Percentiles rank a stretch among this genome's conserved stretches.
Conservation (phyloP, 2,329 filamentous ascomycete genomes). For the Sporothrix sp. region DNA sequence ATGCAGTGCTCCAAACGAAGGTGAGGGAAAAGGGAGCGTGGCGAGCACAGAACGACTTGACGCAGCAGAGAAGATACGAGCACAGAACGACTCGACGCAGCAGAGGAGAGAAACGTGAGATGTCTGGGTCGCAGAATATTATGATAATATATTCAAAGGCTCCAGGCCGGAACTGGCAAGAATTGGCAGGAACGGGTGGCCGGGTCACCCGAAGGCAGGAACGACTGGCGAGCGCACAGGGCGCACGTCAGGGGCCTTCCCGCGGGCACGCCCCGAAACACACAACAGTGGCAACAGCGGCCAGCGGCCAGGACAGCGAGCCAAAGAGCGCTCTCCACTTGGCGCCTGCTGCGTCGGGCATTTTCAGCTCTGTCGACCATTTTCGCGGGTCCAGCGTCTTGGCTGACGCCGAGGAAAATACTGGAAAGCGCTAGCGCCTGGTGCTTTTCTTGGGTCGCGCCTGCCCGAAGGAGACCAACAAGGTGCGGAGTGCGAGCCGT, state of each 20-base stretch:
- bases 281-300: not conserved
- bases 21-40: no score
- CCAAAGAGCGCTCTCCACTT: constrained; percentile 4
- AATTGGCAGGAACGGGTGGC: not conserved
- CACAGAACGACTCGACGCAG: no score
- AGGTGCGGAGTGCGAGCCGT: no score
- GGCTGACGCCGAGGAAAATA: not conserved
- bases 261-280: not conserved
- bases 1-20: not conserved
- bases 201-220: not conserved
- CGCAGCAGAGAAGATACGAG: no score
- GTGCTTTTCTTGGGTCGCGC: not conserved
- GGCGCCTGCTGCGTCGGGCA: not conserved
- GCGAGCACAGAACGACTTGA: no score
- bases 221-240: not conserved
- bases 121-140: no score
- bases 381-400: not conserved
- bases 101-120: no score
- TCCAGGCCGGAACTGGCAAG: no score
- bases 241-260: constrained; percentile 1
- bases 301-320: not conserved
- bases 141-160: no score
- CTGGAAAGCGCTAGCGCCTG: not conserved
- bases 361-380: constrained; percentile 1
- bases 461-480: not conserved